These are phyloP conservation scores for Lophiostoma macrostomum DNA, from an alignment of 495 filamentous ascomycete species.

Conservation along the genomic window DNA sequence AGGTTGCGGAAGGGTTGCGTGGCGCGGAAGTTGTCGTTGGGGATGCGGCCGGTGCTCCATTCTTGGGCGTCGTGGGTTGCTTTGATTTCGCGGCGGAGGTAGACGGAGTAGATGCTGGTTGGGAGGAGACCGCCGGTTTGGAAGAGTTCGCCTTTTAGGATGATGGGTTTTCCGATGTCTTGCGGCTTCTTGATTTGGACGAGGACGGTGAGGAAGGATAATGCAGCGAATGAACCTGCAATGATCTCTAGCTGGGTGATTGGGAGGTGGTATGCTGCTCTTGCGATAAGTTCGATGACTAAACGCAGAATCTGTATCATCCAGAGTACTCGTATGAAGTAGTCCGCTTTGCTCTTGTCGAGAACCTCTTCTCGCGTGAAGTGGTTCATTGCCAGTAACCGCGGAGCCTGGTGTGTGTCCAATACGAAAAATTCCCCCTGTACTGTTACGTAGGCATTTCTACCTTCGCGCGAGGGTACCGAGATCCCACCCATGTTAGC, in stretches of 20 bases:
- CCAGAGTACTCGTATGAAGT: constrained; percentile 2
- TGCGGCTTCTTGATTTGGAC: constrained; percentile 8
- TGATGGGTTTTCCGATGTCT: constrained; percentile 1
- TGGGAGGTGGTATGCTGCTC: background rate
- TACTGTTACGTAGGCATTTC: background rate
- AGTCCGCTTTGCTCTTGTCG: constrained; percentile 17
- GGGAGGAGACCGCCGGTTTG: background rate
- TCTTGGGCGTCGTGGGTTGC: no score
- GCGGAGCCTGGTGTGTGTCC: background rate
- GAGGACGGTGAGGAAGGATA: constrained; percentile 2
- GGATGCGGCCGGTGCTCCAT: background rate
- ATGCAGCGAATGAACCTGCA: constrained; percentile 5
- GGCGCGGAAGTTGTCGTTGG: background rate
- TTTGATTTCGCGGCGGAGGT: background rate
- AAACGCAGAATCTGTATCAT: constrained; percentile 3
- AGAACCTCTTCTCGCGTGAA: constrained; percentile 4
- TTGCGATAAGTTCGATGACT: background rate
- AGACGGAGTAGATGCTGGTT: background rate
- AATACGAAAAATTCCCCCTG: background rate
- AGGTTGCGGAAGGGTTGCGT: background rate
- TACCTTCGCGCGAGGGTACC: background rate
- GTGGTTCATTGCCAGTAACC: background rate
- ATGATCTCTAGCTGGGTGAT: constrained; percentile 20
- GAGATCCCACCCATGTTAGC: constrained; percentile 18
- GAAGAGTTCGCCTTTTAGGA: background rate